Percentiles rank a stretch among this genome's conserved stretches.
These are phyloP conservation scores for Verticillium nubilum DNA, from an alignment of 2,329 filamentous ascomycete species.

Conservation along the genomic window DNA sequence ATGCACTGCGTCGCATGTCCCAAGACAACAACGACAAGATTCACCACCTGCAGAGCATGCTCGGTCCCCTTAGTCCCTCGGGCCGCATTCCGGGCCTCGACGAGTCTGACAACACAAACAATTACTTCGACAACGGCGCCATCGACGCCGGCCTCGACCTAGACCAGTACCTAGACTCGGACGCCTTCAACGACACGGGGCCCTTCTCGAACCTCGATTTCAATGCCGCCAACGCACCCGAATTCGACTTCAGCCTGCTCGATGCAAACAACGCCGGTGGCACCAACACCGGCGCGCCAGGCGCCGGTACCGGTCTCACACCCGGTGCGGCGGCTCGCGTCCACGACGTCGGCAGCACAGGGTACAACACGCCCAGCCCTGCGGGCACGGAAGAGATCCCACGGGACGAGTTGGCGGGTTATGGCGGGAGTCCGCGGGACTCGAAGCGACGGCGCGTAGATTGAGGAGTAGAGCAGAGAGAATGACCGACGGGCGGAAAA, in stretches of 20 bases:
- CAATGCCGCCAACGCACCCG: conserved; percentile 37
- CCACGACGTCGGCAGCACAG: conserved; percentile 10
- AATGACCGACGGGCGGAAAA: no score
- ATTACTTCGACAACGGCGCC: conserved; percentile 23
- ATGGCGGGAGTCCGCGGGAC: conserved; percentile 19
- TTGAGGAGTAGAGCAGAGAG: no score
- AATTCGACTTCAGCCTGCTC: conserved; percentile 45
- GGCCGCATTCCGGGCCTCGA: conserved; percentile 70
- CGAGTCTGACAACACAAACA: conserved; percentile 24
- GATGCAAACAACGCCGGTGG: conserved; percentile 24
- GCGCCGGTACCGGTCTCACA: background rate
- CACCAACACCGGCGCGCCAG: conserved; percentile 16
- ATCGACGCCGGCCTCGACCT: conserved; percentile 36
- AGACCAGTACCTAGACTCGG: conserved; percentile 41
- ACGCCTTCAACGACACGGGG: conserved; percentile 37
- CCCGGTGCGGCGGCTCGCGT: background rate
- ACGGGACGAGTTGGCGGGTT: conserved; percentile 32
- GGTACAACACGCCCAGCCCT: conserved; percentile 35
- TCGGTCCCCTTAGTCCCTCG: conserved; percentile 76
- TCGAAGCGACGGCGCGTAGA: conserved; percentile 32
- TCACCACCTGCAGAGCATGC: conserved; percentile 64
- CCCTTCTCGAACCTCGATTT: conserved; percentile 33
- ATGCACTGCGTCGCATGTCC: conserved; percentile 72
- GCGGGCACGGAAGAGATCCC: conserved; percentile 46
- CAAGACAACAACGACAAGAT: conserved; percentile 74